phyloP scores from a whole-genome alignment of 2,329 filamentous ascomycete genomes.

The Paradendryphiella salina region DNA sequence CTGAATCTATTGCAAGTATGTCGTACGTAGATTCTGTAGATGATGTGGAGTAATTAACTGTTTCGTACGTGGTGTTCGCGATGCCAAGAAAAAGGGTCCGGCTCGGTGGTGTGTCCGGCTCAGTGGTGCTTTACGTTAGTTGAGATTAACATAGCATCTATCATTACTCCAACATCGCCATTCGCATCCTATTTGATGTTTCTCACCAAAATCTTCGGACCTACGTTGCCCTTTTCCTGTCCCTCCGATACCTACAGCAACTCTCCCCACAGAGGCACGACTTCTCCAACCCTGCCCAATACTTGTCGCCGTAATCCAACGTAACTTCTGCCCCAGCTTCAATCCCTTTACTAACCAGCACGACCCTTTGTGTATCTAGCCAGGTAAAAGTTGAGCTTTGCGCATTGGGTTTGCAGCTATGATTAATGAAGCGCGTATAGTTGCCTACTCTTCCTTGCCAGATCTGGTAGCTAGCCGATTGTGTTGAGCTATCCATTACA shows the following conservation, averaged over 20 bases:
- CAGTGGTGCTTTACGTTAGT: too few relatives aligned
- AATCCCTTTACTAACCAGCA: constrained; percentile 61
- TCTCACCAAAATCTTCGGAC: too few relatives aligned
- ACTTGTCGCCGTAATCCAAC: constrained; percentile 62
- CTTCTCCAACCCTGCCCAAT: constrained; percentile 61
- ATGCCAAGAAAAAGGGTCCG: too few relatives aligned
- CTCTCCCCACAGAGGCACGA: constrained; percentile 58
- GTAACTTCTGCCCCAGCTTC: constrained; percentile 59
- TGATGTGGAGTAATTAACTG: too few relatives aligned
- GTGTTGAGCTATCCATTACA: constrained; percentile 57
- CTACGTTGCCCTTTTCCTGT: not conserved
- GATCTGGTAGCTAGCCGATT: constrained; percentile 61
- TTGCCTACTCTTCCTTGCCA: constrained; percentile 62
- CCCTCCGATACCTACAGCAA: constrained; percentile 53
- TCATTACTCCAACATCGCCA: too few relatives aligned
- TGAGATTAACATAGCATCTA: too few relatives aligned
- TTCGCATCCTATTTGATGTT: too few relatives aligned
- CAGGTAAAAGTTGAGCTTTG: constrained; percentile 62
- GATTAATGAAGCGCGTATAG: constrained; percentile 62
- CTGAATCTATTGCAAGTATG: too few relatives aligned
- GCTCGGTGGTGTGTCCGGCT: too few relatives aligned
- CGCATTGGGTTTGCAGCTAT: constrained; percentile 61
- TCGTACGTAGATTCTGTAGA: too few relatives aligned
- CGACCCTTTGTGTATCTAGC: constrained; percentile 58
- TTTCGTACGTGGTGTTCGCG: too few relatives aligned